phyloP scores from a whole-genome alignment of 371 early-diverging fungal genomes.

The Haplosporangium sp. region DNA sequence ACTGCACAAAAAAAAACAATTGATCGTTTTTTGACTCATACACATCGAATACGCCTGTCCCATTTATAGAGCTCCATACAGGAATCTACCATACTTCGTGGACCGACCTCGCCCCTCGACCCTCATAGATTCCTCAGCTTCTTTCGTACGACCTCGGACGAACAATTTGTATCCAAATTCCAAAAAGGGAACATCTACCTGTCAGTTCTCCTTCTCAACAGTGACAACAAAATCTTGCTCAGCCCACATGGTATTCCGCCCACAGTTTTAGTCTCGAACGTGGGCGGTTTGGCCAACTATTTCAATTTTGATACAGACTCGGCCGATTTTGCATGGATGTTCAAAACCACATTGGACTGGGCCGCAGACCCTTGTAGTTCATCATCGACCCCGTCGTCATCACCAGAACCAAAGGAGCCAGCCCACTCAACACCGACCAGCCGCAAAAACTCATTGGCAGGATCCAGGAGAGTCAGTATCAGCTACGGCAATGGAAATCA shows the following conservation, averaged over 20 bases:
- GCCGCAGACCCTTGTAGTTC: constrained; percentile 11
- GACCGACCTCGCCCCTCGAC: constrained; percentile 40
- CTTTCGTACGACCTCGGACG: constrained; percentile 42
- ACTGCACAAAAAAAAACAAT: background rate
- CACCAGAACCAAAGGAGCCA: constrained; percentile 15
- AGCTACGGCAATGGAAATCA: constrained; percentile 13
- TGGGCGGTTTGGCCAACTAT: constrained; percentile 32
- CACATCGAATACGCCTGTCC: background rate
- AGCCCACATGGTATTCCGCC: constrained; percentile 41
- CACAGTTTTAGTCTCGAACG: constrained; percentile 30
- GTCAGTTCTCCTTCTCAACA: constrained; percentile 38
- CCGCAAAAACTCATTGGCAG: constrained; percentile 17
- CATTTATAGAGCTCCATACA: constrained; percentile 21
- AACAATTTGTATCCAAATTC: constrained; percentile 41
- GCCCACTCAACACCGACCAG: constrained; percentile 24
- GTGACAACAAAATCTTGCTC: constrained; percentile 48
- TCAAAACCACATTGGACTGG: constrained; percentile 51
- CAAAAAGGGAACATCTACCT: constrained; percentile 47
- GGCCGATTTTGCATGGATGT: constrained; percentile 52
- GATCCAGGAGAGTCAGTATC: constrained; percentile 20
- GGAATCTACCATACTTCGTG: constrained; percentile 28
- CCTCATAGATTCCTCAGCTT: constrained; percentile 42
- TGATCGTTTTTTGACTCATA: background rate
- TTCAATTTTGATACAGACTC: constrained; percentile 53
- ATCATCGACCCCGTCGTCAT: background rate